Percentiles rank a stretch among this genome's conserved stretches.
Evolutionary conservation across 768 basidiomycete genomes (phyloP).

Genomic region (Trametes meyenii): DNA sequence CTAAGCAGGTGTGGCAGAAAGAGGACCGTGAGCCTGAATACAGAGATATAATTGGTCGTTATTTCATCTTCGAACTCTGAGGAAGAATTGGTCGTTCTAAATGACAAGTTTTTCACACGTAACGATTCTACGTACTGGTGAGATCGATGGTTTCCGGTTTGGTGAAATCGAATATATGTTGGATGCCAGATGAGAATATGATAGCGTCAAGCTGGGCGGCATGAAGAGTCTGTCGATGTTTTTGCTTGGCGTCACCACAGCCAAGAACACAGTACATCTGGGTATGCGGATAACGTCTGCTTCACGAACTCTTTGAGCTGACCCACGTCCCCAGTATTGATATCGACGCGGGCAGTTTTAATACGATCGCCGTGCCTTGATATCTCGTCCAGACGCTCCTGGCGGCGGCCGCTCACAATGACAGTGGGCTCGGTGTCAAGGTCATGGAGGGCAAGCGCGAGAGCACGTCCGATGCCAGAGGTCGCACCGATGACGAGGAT

Average conservation of each 20-base stretch:
- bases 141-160: slow-evolving; percentile 45
- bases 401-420: slow-evolving; percentile 53
- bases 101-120: not conserved
- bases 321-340: slow-evolving; percentile 39
- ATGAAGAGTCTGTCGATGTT: not conserved
- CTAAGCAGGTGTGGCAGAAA: slow-evolving; percentile 58
- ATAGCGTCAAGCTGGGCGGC: slow-evolving; percentile 54
- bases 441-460: slow-evolving; percentile 51
- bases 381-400: slow-evolving; percentile 56
- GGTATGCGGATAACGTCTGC: slow-evolving; percentile 46
- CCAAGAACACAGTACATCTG: slow-evolving; percentile 42
- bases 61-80: slow-evolving; percentile 50
- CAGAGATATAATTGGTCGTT: slow-evolving; percentile 55
- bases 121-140: slow-evolving; percentile 36
- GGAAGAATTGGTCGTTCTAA: no score
- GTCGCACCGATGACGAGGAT: slow-evolving; percentile 61
- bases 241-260: not conserved
- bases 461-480: slow-evolving; percentile 57
- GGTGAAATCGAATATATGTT: slow-evolving; percentile 51
- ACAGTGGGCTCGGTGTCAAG: slow-evolving; percentile 53
- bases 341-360: slow-evolving; percentile 47
- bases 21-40: slow-evolving; percentile 50
- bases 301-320: slow-evolving; percentile 46
- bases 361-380: slow-evolving; percentile 38
- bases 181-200: slow-evolving; percentile 55